Base-by-base conservation (phyloP, 1,284 basidiomycete species). In the Ceratobasidium sp. region DNA sequence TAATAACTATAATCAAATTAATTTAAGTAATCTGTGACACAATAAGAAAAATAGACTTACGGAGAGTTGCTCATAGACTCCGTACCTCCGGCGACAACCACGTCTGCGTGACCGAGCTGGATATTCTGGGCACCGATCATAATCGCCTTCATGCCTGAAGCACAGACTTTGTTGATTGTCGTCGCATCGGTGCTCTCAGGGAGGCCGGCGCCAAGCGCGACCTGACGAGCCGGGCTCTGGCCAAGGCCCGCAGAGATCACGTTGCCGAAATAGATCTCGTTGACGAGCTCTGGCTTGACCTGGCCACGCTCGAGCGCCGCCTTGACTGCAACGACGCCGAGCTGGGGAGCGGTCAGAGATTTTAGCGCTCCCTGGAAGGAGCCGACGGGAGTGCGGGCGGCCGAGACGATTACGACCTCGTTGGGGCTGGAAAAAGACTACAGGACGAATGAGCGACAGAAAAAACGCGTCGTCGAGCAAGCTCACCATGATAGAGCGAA, bases 151-250 rank as follows among this genome's bases (percentile, higher is more conserved):
- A 99, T 86, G 71, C 96, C 97, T 74, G 92, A 95, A 3, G 96
- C 96, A 81, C 96, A 99, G 78, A 99, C 94, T 82, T 98, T 97
- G 87, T 99, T 99, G 84, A 99, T 92, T 67, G 97, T 99, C 48
- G 97, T 99, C 21, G 96, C 96, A 83, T 99, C 97, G 44, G 95
- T 95, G 74, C 86, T 86, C 25, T 89, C 82, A 75, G 87, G 89
- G 81, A 97, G 84, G 75, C 96, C 96, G 36, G 95, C 87, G 74
- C 84, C 86, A 76, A 98, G 90, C 14, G 92, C 95, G 74, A 97
- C 96, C 81, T 99, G 96, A 75, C 96, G 90, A 66, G 96, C 95
- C 33, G 96, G 94, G 46, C 92, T 95, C 81, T 98, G 95, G 62
- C 95, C 95, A 61, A 95, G 91, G 78, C 96, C 96, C 28, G 96